Conservation (phyloP, 371 early-diverging fungal genomes). For the Mortierella sp. region DNA sequence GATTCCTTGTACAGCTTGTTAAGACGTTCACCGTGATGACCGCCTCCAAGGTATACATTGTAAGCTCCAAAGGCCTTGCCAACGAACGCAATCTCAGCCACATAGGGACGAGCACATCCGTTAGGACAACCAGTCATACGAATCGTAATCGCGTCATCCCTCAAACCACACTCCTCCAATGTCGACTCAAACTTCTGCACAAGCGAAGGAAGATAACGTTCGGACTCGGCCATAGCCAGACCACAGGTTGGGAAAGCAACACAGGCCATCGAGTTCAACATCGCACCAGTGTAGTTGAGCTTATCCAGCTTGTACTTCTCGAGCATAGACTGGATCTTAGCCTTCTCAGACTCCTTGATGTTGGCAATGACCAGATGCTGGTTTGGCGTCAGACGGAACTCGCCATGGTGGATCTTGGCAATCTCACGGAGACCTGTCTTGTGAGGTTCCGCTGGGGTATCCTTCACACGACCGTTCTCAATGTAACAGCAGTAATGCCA, state of each 20-base stretch:
- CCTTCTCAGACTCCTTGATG: constrained; percentile 77
- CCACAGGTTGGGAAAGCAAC: constrained; percentile 95
- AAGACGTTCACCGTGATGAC: constrained; percentile 85
- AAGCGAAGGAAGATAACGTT: constrained; percentile 91
- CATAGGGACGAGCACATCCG: constrained; percentile 93
- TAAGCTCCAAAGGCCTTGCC: constrained; percentile 94
- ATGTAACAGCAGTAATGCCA: constrained; percentile 92
- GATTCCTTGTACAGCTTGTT: constrained; percentile 91
- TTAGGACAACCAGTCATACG: constrained; percentile 98
- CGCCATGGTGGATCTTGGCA: constrained; percentile 80
- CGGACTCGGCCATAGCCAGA: constrained; percentile 96
- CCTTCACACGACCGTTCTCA: constrained; percentile 92
- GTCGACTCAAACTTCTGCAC: constrained; percentile 80
- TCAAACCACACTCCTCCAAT: constrained; percentile 82
- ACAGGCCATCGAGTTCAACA: constrained; percentile 94
- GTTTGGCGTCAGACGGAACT: constrained; percentile 91
- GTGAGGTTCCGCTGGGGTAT: constrained; percentile 79
- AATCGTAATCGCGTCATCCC: constrained; percentile 89
- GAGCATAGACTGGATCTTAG: constrained; percentile 75
- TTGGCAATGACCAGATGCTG: constrained; percentile 88
- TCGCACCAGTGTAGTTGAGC: constrained; percentile 78
- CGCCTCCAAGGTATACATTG: constrained; percentile 95
- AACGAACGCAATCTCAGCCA: constrained; percentile 94
- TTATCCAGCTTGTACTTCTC: constrained; percentile 86
- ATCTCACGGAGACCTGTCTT: constrained; percentile 86